These are phyloP conservation scores for Pleurotus ostreatus DNA, from an alignment of 768 basidiomycete genomes.

Conservation along the genomic window DNA sequence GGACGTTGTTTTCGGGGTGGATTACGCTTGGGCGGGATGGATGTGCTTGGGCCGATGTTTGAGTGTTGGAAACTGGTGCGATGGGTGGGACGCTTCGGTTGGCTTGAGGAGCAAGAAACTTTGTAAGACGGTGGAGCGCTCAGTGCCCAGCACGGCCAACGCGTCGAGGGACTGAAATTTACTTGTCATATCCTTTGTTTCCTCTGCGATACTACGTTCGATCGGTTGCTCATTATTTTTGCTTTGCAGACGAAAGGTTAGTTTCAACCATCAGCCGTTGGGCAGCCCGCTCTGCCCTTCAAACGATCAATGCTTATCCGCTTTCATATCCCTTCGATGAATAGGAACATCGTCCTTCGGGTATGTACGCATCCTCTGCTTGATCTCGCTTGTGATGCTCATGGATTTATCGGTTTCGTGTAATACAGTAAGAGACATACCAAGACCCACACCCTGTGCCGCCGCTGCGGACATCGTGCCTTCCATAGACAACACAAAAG, in stretches of 20 bases:
- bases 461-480: slow-evolving; percentile 91
- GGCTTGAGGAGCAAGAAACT: slow-evolving; percentile 8
- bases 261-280: slow-evolving; percentile 18
- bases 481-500: slow-evolving; percentile 99
- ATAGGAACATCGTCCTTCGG: slow-evolving; percentile 95
- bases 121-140: too few relatives aligned
- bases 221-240: slow-evolving; percentile 19
- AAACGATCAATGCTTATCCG: neutral
- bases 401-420: slow-evolving; percentile 6
- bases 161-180: too few relatives aligned
- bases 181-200: neutral
- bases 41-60: neutral
- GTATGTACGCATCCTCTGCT: slow-evolving; percentile 41
- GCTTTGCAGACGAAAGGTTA: slow-evolving; percentile 78
- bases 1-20: slow-evolving; percentile 44
- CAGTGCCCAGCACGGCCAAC: too few relatives aligned
- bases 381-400: neutral
- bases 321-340: slow-evolving; percentile 8
- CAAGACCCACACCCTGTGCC: slow-evolving; percentile 95
- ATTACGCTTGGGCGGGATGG: slow-evolving; percentile 20
- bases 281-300: slow-evolving; percentile 10
- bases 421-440: slow-evolving; percentile 86
- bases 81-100: slow-evolving; percentile 21
- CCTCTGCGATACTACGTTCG: neutral
- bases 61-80: slow-evolving; percentile 15